Conservation (phyloP, 2,329 filamentous ascomycete species). For the Diaporthe batatas region DNA sequence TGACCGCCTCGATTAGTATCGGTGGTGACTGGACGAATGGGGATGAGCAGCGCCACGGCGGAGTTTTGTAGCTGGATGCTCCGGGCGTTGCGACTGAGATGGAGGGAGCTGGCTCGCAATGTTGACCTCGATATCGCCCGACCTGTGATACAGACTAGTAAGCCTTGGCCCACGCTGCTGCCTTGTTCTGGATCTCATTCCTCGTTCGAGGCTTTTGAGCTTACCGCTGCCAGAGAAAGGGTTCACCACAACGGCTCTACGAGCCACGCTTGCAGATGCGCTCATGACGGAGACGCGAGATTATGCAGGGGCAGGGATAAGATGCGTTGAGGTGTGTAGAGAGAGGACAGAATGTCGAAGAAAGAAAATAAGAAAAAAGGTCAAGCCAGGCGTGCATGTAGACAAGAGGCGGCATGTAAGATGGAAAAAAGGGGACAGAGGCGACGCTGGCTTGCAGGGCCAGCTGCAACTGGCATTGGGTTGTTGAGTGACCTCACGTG, state of each 20-base stretch:
- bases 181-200: background rate
- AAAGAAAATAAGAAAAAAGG: slow-evolving; percentile 5
- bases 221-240: slow-evolving; percentile 65
- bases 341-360: background rate
- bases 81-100: slow-evolving; percentile 61
- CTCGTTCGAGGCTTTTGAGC: slow-evolving; percentile 43
- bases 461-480: slow-evolving; percentile 33
- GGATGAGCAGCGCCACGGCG: slow-evolving; percentile 69
- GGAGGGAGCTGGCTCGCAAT: slow-evolving; percentile 60
- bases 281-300: slow-evolving; percentile 58
- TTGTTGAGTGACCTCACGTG: slow-evolving; percentile 42
- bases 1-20: slow-evolving; percentile 65
- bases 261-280: slow-evolving; percentile 68
- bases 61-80: slow-evolving; percentile 61
- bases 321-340: background rate
- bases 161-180: slow-evolving; percentile 44
- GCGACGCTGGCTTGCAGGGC: slow-evolving; percentile 30
- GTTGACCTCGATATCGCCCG: slow-evolving; percentile 60
- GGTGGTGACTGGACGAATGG: slow-evolving; percentile 69
- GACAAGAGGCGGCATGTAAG: slow-evolving; percentile 39
- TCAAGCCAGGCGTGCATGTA: slow-evolving; percentile 26
- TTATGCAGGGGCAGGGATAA: background rate
- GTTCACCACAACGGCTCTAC: slow-evolving; percentile 66
- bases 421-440: slow-evolving; percentile 35
- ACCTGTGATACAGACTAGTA: slow-evolving; percentile 52